Base-by-base conservation (phyloP, 2,329 filamentous ascomycete genomes). In the Chrysoporthe deuterocubensis region DNA sequence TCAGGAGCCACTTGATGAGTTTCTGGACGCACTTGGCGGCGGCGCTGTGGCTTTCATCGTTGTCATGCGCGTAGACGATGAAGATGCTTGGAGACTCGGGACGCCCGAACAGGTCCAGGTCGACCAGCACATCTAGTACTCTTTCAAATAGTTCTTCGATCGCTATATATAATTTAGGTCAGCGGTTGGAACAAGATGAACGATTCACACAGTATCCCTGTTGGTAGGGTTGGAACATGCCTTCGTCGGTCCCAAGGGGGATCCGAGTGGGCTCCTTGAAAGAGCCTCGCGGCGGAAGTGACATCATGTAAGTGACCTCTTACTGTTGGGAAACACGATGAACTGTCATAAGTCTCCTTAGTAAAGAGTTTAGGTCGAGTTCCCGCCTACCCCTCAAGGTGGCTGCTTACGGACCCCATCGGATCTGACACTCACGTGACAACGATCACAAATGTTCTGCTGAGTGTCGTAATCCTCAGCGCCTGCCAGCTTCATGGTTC, bases 51-150 rank as follows among this genome's bases (percentile, higher is more conserved):
- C 46, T 18, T 2, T 57, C 32, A 1, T 21, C 7, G 18, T 64
- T 57, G 6, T 64, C 26, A 18, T 64, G 62, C 2, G 62, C 62
- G 11, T 64, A 64, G 1, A 57, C 50, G 8, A 64, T 46, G 42
- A 64, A 64, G 26, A 64, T 21, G 40, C 5, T 37, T 1, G 62
- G 62, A 3, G 62, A 44, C 7, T 44, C 43, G 43, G 43, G 43
- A 11, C 11, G 43, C 16, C 43, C 43, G 43, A 44, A 44, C 11
- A 44, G 43, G 16, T 44, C 43, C 11, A 44, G 43, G 8, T 44
- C 11, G 16, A 13, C 11, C 11, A 44, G 9, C 11, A 14, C 43
- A n/a, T 50, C 7, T 26, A 46, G 44, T 18, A 46, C 16, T 14
- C 44, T 46, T 5, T n/a, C 3, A n/a, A 26, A 26, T 26, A 26